phyloP scores from a whole-genome alignment of 1,284 basidiomycete species.

The Mycena sp. region DNA sequence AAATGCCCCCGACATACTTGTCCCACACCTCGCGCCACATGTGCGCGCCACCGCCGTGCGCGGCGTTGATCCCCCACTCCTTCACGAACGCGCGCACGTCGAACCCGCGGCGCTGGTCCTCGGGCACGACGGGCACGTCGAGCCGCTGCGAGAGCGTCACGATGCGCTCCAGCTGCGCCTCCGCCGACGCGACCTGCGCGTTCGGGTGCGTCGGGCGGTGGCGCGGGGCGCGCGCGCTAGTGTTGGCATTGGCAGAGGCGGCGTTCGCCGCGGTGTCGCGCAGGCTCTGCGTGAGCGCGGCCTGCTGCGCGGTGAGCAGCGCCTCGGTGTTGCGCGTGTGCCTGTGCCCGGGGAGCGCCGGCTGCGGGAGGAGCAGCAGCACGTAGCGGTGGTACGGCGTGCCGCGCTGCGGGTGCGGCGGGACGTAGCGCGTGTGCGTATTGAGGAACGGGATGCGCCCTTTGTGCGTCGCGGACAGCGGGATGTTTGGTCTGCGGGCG shows the following conservation, averaged over 20 bases:
- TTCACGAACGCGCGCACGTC: constrained; percentile 70
- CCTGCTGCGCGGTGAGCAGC: constrained; percentile 26
- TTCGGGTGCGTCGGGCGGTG: constrained; percentile 29
- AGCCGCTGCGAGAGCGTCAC: constrained; percentile 51
- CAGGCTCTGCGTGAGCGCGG: constrained; percentile 26
- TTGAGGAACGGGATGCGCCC: constrained; percentile 51
- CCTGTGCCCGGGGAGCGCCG: constrained; percentile 35
- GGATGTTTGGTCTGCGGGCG: constrained; percentile 76
- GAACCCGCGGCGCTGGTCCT: constrained; percentile 61
- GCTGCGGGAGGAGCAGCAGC: constrained; percentile 80
- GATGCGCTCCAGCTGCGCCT: constrained; percentile 16
- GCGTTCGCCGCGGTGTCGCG: constrained; percentile 6
- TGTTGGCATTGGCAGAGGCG: neutral
- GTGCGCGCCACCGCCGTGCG: constrained; percentile 74
- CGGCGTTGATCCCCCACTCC: constrained; percentile 61
- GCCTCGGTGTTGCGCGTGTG: constrained; percentile 28
- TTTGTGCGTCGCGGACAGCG: constrained; percentile 70
- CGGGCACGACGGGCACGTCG: constrained; percentile 43
- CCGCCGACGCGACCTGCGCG: constrained; percentile 13
- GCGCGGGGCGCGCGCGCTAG: neutral
- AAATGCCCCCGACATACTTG: constrained; percentile 71
- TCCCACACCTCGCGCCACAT: constrained; percentile 90
- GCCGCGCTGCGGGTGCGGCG: constrained; percentile 89
- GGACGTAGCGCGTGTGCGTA: constrained; percentile 76
- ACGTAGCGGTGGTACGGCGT: constrained; percentile 90